These are phyloP conservation scores for Climacium dendroides DNA, from an alignment of 225 moss, liverwort and hornwort species.

Conservation along the genomic window DNA sequence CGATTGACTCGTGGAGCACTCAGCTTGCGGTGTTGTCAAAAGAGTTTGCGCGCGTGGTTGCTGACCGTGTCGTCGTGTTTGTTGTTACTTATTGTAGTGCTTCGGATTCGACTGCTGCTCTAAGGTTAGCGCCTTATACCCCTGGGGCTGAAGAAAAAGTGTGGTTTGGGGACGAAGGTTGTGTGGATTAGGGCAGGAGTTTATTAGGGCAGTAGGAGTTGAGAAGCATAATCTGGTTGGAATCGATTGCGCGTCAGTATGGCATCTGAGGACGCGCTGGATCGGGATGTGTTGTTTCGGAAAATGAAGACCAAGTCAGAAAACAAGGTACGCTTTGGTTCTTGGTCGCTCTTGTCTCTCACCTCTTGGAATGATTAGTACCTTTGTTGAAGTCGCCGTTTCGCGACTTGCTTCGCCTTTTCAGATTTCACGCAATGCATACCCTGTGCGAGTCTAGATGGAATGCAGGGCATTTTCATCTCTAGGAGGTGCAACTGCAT, in stretches of 20 bases:
- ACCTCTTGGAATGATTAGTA: background rate
- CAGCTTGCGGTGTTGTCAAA: background rate
- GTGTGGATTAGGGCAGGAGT: background rate
- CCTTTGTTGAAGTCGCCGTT: background rate
- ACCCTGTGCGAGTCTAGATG: background rate
- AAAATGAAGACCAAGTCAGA: slow-evolving; percentile 90
- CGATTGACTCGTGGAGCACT: background rate
- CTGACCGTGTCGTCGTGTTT: background rate
- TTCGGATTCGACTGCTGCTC: background rate
- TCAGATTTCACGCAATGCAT: background rate
- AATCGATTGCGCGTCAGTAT: slow-evolving; percentile 14
- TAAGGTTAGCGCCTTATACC: background rate
- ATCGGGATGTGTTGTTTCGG: slow-evolving; percentile 76
- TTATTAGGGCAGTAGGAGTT: background rate
- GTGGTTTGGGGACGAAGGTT: background rate
- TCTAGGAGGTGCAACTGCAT: background rate
- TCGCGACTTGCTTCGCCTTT: background rate
- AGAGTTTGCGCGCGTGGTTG: background rate
- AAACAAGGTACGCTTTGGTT: slow-evolving; percentile 53
- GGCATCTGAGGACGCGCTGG: slow-evolving; percentile 69
- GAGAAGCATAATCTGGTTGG: background rate
- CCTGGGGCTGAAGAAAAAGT: background rate
- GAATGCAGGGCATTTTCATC: background rate
- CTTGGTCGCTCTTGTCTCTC: background rate
- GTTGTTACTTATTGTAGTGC: background rate